Base-by-base conservation (phyloP, 169 alveolate species). In the Cryptosporidium parvum region DNA sequence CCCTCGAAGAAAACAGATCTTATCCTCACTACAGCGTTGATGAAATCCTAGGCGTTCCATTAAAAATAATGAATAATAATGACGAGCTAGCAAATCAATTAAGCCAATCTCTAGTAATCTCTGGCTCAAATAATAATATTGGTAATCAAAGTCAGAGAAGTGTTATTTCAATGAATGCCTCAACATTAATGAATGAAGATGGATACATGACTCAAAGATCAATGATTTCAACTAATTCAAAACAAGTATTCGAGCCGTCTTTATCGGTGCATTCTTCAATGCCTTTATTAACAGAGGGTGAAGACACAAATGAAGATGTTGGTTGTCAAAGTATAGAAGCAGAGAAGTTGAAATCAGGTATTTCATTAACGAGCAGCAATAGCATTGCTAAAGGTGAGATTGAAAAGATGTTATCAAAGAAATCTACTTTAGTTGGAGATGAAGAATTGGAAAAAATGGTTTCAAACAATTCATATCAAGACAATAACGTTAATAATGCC, bases 141-240 rank as follows among this genome's bases (percentile, higher is more conserved):
- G 89, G 89, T 31, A 80, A 65, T 80, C 89, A 80, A 29, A 80
- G 89, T 48, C 89, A 80, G 10, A 59, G 89, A 62, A 80, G 89
- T 42, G 23, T 80, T 21, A 23, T n/a, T 9, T 80, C 89, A 18
- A 59, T 73, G 21, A 73, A 73, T 35, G 86, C 67, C 4, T 73
- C 86, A 23, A 53, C 67, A 29, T 62, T 80, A 51, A 39, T 62
- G 21, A 80, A 80, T n/a, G 89, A 80, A n/a, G 89, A 80, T 62
- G 75, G 73, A 37, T 80, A 62, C 39, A 31, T 65, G 29, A 65
- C 73, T 9, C 69, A 59, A 62, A 65, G 75, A 80, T 80, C 89
- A 44, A 65, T 80, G 9, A 58, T 80, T 21, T 62, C 89, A 14
- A 65, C 71, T 10, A 29, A 29, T 31, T 42, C 80, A 14, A 59